Evolutionary conservation across 371 early-diverging fungal genomes (phyloP).

Genomic region (Syncephalis fuscata): DNA sequence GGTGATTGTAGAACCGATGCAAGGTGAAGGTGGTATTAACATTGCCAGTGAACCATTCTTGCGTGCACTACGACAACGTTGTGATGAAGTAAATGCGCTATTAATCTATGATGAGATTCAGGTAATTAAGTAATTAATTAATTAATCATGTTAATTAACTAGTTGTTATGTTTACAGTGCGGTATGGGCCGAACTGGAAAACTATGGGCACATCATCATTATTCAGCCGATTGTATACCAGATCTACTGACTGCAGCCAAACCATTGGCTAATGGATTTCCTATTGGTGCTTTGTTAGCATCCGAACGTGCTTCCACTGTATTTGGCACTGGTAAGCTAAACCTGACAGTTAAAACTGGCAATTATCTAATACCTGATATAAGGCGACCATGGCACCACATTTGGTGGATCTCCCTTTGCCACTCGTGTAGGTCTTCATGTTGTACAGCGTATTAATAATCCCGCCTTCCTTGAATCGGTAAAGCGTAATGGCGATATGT

Average conservation of each 20-base stretch:
- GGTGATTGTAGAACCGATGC: conserved; percentile 90
- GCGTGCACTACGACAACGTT: conserved; percentile 48
- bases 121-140: conserved; percentile 13
- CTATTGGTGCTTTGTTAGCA: conserved; percentile 84
- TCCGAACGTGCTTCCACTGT: conserved; percentile 53
- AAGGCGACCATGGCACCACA: conserved; percentile 91
- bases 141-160: conserved; percentile 2
- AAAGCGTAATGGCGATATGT: conserved; percentile 26
- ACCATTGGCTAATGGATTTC: conserved; percentile 89
- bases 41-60: conserved; percentile 53
- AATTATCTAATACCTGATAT: conserved; percentile 1
- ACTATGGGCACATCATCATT: conserved; percentile 72
- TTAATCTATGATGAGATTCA: conserved; percentile 95
- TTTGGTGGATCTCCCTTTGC: conserved; percentile 92
- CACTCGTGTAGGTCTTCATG: conserved; percentile 52
- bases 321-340: conserved; percentile 41
- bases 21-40: conserved; percentile 90
- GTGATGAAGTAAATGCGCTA: conserved; percentile 64
- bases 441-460: conserved; percentile 43
- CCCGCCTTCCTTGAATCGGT: conserved; percentile 56
- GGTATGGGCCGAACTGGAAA: conserved; percentile 87
- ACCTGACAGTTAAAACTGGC: conserved; percentile 2
- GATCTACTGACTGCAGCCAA: conserved; percentile 92
- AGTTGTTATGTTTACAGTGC: conserved; percentile 24
- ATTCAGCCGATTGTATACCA: conserved; percentile 44